Base-by-base conservation (phyloP, 1,284 basidiomycete species). In the Fomitopsis palustris region DNA sequence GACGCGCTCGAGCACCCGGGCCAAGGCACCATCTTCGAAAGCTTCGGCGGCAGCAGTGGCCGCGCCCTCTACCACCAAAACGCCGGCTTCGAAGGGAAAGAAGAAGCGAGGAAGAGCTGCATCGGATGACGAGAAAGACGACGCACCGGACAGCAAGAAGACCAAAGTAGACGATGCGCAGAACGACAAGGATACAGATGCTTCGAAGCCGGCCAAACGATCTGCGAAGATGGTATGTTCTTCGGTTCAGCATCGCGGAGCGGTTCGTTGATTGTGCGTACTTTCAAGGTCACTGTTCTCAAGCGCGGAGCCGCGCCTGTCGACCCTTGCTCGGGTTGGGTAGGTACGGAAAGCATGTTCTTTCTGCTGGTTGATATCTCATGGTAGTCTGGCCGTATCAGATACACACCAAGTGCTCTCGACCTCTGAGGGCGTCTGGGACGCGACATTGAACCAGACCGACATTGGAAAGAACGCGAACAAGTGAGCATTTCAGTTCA, bases 381-480 rank as follows among this genome's bases (percentile, higher is more conserved):
- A 27, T 51, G 2, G 33, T 2, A 47, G 12, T 14, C 6, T 6
- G 14, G n/a, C 19, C 33, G 39, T 47, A 27, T 25, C 35, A 84
- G 83, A 70, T 56, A 80, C 83, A 0, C 84, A 86, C 66, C 76
- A 85, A 67, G 86, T 88, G 10, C 83, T 81, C 61, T 68, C 71
- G 31, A 76, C 78, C 51, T 68, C 62, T 2, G 77, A 80, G 45
- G 77, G 74, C 31, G 77, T 85, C 14, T 88, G 81, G 80, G 86
- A 88, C 67, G 85, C 83, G n/a, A 86, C 84, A 77, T 77, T 88
- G 58, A 87, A 87, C 69, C 86, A 88, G 70, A 87, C 86, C 1
- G 79, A 87, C 64, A 77, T 87, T 21, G 77, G 76, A 39, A 79
- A 77, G 61, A 82, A 87, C 71, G 82, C 83, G 62, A 87, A 87